Evolutionary conservation across 345 rosid species (phyloP), one percentile per base, ranked within the genome.

Genomic region (Kandelia obovata): DNA sequence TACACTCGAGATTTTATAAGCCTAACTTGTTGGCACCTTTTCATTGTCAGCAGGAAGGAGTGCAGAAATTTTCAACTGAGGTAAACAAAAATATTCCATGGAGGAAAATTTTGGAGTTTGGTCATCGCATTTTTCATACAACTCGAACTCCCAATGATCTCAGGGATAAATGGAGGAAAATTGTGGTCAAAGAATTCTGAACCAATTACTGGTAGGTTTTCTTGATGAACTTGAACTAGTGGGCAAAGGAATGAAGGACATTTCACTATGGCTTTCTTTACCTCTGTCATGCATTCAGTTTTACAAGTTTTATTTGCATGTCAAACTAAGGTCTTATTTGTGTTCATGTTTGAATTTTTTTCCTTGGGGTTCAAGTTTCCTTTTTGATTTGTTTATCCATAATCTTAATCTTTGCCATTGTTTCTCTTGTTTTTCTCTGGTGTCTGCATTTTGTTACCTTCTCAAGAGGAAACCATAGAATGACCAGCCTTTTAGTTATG

Each of bases 121-220:
- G 98, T 68, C 71, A n/a, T 9, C 75, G 71, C 27, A 83, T 87
- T 68, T 93, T 91, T 52, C 60, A 88, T 35, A 47, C 65, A 56
- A 83, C 82, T 53, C 90, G 97, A 43, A 79, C 78, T 34, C 89
- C 98, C 0, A 19, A 70, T 60, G 97, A 89, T 79, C 96, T 93
- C 39, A 89, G 86, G 77, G 92, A 89, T 72, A 93, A 91, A 70
- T 91, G 96, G 96, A 87, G 85, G 80, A 82, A 65, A n/a, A n/a
- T 53, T 31, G 35, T 17, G 26, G 67, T 28, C n/a, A 35, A 66
- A 28, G 26, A 27, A 13, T 53, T 13, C 20, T 10, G 27, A 52
- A 25, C 53, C 32, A 11, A 11, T 43, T 13, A 43, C 49, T 43
- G 17, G 49, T 43, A 43, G 4, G 49, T 43, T 43, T 13, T 53